phyloP scores from a whole-genome alignment of 805 yeast species.

The Nakazawaea molendinolei region DNA sequence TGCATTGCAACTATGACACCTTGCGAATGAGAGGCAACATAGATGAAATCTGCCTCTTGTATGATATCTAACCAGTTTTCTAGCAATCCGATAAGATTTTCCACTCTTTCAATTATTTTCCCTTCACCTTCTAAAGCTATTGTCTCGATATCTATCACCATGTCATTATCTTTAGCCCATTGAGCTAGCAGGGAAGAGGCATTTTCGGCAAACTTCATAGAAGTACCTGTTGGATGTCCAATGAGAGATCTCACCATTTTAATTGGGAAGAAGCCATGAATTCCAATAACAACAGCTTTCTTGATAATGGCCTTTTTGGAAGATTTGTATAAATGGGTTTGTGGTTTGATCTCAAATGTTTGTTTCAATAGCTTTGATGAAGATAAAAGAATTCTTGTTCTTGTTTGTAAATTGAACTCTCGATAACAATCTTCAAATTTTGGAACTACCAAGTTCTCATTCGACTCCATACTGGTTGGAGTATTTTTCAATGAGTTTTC shows the following conservation, averaged over 20 bases:
- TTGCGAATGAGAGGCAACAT: conserved; percentile 87
- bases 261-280: conserved; percentile 93
- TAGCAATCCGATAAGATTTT: conserved; percentile 61
- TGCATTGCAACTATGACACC: conserved; percentile 88
- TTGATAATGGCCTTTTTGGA: conserved; percentile 17
- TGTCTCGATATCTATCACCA: conserved; percentile 55
- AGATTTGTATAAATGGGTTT: conserved; percentile 24
- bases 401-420: conserved; percentile 19
- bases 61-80: conserved; percentile 60
- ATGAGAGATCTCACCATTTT: conserved; percentile 73
- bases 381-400: conserved; percentile 18
- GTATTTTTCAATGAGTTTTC: conserved; percentile 15
- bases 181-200: conserved; percentile 67
- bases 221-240: conserved; percentile 92
- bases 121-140: conserved; percentile 94
- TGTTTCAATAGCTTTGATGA: conserved; percentile 15
- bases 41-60: conserved; percentile 62
- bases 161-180: conserved; percentile 44
- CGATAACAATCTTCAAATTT: conserved; percentile 21
- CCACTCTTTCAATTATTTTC: conserved; percentile 74
- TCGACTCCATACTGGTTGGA: neutral
- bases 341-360: conserved; percentile 17
- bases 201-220: conserved; percentile 71
- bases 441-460: conserved; percentile 20
- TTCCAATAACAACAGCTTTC: conserved; percentile 78